phyloP scores from a whole-genome alignment of 257 asterid genomes.

The Lithospermum erythrorhizon region DNA sequence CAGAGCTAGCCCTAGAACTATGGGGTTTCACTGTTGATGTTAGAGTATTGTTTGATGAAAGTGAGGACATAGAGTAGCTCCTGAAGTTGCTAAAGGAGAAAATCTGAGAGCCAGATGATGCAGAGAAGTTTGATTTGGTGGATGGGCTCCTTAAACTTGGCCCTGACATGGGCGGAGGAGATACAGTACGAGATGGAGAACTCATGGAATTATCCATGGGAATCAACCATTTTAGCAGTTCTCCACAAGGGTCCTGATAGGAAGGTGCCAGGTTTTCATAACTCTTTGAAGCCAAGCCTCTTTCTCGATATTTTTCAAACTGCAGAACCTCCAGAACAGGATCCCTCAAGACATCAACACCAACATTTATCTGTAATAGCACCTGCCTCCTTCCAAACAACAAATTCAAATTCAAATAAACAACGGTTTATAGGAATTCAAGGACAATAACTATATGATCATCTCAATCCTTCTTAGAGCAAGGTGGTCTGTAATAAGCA shows the following conservation, averaged over 20 bases:
- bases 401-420: constrained; percentile 47
- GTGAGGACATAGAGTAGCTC: constrained; percentile 96
- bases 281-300: constrained; percentile 33
- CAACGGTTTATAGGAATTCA: constrained; percentile 10
- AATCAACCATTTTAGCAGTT: constrained; percentile 81
- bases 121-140: constrained; percentile 44
- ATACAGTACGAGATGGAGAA: constrained; percentile 53
- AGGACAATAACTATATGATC: background rate
- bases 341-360: constrained; percentile 57
- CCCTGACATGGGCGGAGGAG: constrained; percentile 60
- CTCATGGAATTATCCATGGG: constrained; percentile 83
- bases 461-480: background rate
- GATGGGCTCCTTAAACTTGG: constrained; percentile 66
- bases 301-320: constrained; percentile 69
- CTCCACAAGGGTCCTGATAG: constrained; percentile 67
- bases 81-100: constrained; percentile 84
- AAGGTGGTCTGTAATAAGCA: background rate
- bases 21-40: constrained; percentile 45
- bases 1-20: constrained; percentile 37
- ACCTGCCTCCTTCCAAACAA: constrained; percentile 99
- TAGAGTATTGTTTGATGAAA: constrained; percentile 58
- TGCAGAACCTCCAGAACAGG: constrained; percentile 95
- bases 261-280: constrained; percentile 24
- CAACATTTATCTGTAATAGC: constrained; percentile 85
- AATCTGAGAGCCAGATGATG: constrained; percentile 74